Percentiles rank a stretch among this genome's conserved stretches.
Evolutionary conservation across 768 basidiomycete genomes (phyloP).

Genomic region (Leccinum boreale): DNA sequence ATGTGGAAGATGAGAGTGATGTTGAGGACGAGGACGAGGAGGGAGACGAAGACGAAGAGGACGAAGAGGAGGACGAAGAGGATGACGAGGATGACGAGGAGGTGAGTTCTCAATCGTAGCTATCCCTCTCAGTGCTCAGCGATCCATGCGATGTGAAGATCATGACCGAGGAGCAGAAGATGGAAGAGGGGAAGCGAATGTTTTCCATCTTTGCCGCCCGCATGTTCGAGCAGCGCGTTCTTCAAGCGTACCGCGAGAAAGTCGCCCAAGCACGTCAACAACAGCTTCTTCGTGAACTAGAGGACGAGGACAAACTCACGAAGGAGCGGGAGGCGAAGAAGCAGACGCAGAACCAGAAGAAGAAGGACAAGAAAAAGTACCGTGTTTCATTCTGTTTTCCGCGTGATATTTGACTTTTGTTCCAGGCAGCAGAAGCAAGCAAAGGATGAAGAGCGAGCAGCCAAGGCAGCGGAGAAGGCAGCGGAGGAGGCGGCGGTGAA

Average conservation of each 20-base stretch:
- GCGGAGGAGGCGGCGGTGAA: conserved; percentile 80
- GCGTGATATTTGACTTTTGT: conserved; percentile 1
- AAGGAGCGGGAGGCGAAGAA: conserved; percentile 90
- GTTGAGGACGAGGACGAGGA: conserved; percentile 59
- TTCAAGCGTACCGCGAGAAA: conserved; percentile 94
- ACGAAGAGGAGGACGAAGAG: conserved; percentile 63
- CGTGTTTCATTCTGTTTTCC: conserved; percentile 19
- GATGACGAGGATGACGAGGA: conserved; percentile 47
- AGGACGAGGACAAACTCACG: conserved; percentile 86
- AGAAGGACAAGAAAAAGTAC: conserved; percentile 98
- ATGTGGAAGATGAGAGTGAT: conserved; percentile 60
- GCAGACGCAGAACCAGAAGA: conserved; percentile 94
- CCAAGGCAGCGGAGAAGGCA: conserved; percentile 78
- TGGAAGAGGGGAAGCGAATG: conserved; percentile 99
- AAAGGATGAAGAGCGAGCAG: conserved; percentile 89
- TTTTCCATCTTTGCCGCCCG: conserved; percentile 99
- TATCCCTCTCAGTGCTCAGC: conserved; percentile 8
- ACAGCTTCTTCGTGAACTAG: conserved; percentile 90
- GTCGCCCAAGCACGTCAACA: conserved; percentile 94
- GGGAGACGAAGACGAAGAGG: conserved; percentile 60
- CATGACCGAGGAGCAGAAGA: conserved; percentile 95
- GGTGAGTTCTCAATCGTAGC: conserved; percentile 28
- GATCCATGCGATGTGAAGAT: conserved; percentile 37
- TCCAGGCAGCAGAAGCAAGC: conserved; percentile 84
- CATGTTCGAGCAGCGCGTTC: conserved; percentile 98